A percentile compares a stretch with the other conserved stretches of the same genome.
Evolutionary conservation across 139 green algal species (phyloP).

Genomic region (Tetradesmus obliquus): DNA sequence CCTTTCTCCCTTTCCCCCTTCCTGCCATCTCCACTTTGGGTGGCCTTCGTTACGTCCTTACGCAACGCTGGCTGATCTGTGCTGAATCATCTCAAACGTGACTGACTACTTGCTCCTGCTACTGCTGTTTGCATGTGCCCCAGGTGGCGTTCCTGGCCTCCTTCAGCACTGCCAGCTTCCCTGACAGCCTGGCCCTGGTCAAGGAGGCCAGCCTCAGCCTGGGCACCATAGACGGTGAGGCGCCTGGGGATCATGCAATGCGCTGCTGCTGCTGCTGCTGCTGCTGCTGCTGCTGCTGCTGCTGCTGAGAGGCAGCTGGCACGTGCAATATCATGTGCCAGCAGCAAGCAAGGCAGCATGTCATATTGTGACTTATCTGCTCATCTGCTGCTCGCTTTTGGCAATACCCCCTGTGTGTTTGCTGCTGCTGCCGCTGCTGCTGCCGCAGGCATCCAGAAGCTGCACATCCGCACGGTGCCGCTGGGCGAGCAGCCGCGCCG

Average conservation of each 20-base stretch:
- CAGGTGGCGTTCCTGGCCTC: slow-evolving; percentile 85
- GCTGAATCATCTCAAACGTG: no score
- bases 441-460: slow-evolving; percentile 89
- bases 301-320: not conserved
- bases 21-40: no score
- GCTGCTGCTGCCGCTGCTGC: not conserved
- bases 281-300: not conserved
- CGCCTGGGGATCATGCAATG: not conserved
- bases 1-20: no score
- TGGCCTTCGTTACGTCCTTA: no score
- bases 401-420: no score
- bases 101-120: not conserved
- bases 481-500: slow-evolving; percentile 93
- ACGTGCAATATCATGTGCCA: not conserved
- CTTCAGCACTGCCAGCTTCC: slow-evolving; percentile 84
- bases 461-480: slow-evolving; percentile 93
- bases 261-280: not conserved
- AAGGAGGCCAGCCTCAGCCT: slow-evolving; percentile 86
- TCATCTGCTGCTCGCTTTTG: no score
- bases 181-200: slow-evolving; percentile 85
- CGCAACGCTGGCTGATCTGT: no score
- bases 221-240: slow-evolving; percentile 84
- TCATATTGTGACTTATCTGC: no score
- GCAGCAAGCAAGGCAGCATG: no score
- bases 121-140: not conserved